Base-by-base conservation (phyloP, 2,329 filamentous ascomycete genomes). In the Neofusicoccum ribis region DNA sequence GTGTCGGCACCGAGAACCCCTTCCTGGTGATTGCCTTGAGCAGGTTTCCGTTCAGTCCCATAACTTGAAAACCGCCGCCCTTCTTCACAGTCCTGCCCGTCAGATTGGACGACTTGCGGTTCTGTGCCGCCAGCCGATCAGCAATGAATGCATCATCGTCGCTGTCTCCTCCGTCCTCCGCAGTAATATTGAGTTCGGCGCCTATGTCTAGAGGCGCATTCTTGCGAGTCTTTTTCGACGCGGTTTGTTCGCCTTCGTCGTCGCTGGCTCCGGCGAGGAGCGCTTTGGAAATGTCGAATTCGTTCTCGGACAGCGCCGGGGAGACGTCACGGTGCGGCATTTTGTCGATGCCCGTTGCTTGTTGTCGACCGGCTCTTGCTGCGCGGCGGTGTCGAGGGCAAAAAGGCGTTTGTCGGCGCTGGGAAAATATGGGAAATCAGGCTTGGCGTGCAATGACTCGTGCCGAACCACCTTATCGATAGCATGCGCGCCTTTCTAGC, bases 1-100 rank as follows among this genome's bases (percentile, higher is more conserved):
- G 95, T 0, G 95, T 99, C 3, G 96, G 96, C 2, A 98, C 92
- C 0, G 91, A 92, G 79, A 97, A 99, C 15, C 95, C 96, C 80
- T 98, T 99, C 71, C 91, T 87, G 12, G 91, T 87, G 69, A 99
- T 98, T 1, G 95, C 92, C 74, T 96, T 95, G 27, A 99, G 84
- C 4, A 99, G 84, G 70, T 91, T 89, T 11, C 88, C 83, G 79
- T 91, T 96, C 65, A 98, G 81, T 66, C 91, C 88, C 93, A 99
- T 97, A 52, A 91, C 90, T 77, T 99, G 95, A 75, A 99, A 99
- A 61, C 94, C 95, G 72, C 95, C 95, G 43, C 93, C 91, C 79
- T 98, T 99, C 82, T 97, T 97, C 37, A 92, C 91, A 2, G 89
- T 90, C 68, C 91, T 91, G 20, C 92, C 91, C 77, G 94, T 95